Percentiles rank a stretch among this genome's conserved stretches.
Conservation (phyloP, 371 early-diverging fungal genomes). For the Smittium culicis region DNA sequence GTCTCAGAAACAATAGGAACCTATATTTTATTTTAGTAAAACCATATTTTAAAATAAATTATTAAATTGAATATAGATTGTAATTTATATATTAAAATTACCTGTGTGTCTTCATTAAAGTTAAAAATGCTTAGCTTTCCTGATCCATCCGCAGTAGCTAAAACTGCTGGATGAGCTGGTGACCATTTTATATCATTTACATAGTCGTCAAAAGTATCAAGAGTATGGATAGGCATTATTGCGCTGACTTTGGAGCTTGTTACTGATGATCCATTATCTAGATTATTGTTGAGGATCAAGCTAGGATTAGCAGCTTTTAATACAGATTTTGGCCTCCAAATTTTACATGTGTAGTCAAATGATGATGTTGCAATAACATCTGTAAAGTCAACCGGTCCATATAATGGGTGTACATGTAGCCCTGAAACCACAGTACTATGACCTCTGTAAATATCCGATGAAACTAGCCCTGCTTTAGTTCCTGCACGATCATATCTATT, state of each 20-base stretch:
- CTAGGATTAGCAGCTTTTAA: conserved; percentile 32
- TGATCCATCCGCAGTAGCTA: conserved; percentile 80
- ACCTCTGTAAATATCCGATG: conserved; percentile 64
- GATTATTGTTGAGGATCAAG: conserved; percentile 18
- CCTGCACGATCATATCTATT: conserved; percentile 89
- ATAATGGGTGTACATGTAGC: conserved; percentile 78
- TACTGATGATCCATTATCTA: background rate
- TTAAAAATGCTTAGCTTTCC: conserved; percentile 86
- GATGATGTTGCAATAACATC: conserved; percentile 80
- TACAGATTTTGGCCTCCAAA: conserved; percentile 70
- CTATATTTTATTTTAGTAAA: no score
- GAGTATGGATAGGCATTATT: conserved; percentile 66
- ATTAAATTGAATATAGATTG: no score
- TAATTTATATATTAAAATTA: no score
- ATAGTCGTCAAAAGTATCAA: conserved; percentile 86
- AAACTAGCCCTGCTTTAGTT: conserved; percentile 88
- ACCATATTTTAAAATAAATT: no score
- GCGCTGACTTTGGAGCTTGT: conserved; percentile 35
- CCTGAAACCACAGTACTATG: conserved; percentile 82
- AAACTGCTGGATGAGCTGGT: conserved; percentile 82
- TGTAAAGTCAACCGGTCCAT: conserved; percentile 67
- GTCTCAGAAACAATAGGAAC: no score
- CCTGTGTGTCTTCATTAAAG: conserved; percentile 74
- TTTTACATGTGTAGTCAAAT: conserved; percentile 90
- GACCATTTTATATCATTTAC: conserved; percentile 94